These are phyloP conservation scores for Penicillium corylophilum DNA, from an alignment of 2,329 filamentous ascomycete genomes.

Conservation along the genomic window DNA sequence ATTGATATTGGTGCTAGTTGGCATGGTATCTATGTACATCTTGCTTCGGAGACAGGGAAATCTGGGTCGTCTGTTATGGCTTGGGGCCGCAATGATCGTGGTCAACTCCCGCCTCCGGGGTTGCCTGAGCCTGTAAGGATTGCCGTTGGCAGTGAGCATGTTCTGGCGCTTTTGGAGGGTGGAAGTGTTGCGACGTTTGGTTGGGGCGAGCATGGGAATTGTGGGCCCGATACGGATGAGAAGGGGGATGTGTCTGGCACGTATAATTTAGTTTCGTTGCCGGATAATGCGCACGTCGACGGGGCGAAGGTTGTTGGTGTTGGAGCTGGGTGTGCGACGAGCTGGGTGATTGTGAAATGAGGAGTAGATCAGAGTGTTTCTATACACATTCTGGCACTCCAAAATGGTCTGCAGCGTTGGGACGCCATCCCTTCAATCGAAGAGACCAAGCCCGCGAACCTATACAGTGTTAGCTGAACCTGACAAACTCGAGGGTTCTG, in stretches of 20 bases:
- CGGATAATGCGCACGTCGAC: constrained; percentile 50
- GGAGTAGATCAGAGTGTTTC: too few species aligned
- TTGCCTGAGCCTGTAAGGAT: constrained; percentile 62
- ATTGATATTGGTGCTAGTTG: constrained; percentile 70
- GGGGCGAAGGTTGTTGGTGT: constrained; percentile 54
- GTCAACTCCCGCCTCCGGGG: constrained; percentile 67
- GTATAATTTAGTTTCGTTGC: constrained; percentile 66
- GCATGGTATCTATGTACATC: constrained; percentile 74
- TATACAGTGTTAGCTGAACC: constrained; percentile 24
- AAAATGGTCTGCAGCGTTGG: background rate
- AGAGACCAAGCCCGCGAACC: constrained; percentile 42
- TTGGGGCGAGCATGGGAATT: constrained; percentile 98
- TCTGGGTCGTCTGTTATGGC: constrained; percentile 58
- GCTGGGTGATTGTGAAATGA: constrained; percentile 61
- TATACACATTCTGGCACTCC: background rate
- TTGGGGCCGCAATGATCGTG: constrained; percentile 85
- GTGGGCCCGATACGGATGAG: constrained; percentile 65
- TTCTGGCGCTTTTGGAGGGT: constrained; percentile 65
- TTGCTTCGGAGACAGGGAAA: background rate
- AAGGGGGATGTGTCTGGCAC: constrained; percentile 66
- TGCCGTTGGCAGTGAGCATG: constrained; percentile 88
- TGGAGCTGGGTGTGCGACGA: constrained; percentile 88
- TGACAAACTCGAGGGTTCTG: background rate
- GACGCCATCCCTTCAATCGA: constrained; percentile 35
- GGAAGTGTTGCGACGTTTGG: constrained; percentile 81